phyloP scores from a whole-genome alignment of 768 basidiomycete genomes.

The Lentinula sp. region DNA sequence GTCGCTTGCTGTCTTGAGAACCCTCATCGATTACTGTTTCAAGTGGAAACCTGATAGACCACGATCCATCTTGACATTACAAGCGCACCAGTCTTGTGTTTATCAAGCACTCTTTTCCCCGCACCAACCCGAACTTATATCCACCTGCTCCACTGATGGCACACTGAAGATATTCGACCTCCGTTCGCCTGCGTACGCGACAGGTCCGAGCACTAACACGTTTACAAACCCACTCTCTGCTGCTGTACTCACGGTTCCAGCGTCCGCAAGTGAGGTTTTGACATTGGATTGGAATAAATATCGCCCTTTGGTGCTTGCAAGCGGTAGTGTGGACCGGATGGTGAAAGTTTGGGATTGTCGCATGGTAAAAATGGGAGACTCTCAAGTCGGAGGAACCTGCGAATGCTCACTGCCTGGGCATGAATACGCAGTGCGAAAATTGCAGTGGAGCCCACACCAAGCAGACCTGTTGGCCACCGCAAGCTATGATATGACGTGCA shows the following conservation, averaged over 20 bases:
- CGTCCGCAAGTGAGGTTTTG: conserved; percentile 72
- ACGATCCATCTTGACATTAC: conserved; percentile 73
- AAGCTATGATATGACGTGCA: conserved; percentile 94
- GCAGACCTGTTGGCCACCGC: conserved; percentile 61
- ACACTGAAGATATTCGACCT: conserved; percentile 81
- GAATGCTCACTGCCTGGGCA: conserved; percentile 73
- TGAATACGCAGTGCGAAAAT: conserved; percentile 84
- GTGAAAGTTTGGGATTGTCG: conserved; percentile 84
- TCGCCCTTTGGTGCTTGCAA: conserved; percentile 69
- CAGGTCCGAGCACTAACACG: conserved; percentile 41
- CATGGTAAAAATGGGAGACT: conserved; percentile 60
- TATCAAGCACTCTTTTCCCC: conserved; percentile 93
- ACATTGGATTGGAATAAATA: conserved; percentile 94
- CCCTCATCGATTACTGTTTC: neutral
- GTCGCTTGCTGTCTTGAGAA: neutral
- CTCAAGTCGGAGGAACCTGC: conserved; percentile 65
- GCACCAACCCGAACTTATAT: conserved; percentile 75
- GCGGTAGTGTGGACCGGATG: conserved; percentile 71
- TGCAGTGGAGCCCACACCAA: conserved; percentile 84
- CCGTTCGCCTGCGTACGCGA: conserved; percentile 27
- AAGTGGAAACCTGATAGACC: conserved; percentile 88
- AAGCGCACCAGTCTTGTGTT: conserved; percentile 80
- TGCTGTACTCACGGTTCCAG: conserved; percentile 71
- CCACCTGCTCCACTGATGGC: conserved; percentile 85
- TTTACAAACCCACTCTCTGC: conserved; percentile 67